phyloP scores from a whole-genome alignment of 306 rosid species.

The Chamaecrista fasciculata region DNA sequence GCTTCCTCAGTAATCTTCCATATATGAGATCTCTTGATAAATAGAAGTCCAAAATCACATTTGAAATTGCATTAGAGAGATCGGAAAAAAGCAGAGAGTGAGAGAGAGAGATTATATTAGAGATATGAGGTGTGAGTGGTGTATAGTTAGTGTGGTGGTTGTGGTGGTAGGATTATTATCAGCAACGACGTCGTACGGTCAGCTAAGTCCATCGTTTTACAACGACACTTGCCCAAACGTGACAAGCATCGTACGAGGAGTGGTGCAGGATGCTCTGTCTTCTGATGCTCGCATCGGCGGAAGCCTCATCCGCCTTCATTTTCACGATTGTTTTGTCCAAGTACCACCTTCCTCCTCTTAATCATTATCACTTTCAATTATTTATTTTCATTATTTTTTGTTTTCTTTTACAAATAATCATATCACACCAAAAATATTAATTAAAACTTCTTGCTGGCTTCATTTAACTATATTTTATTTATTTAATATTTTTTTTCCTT shows the following conservation, averaged over 20 bases:
- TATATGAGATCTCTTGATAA: too few species aligned
- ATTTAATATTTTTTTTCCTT: too few species aligned
- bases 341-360: too few species aligned
- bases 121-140: neutral
- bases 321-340: conserved; percentile 45
- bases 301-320: conserved; percentile 38
- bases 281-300: conserved; percentile 31
- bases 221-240: conserved; percentile 27
- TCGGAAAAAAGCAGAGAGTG: neutral
- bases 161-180: conserved; percentile 35
- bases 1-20: neutral
- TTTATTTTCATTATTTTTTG: too few species aligned
- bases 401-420: too few species aligned
- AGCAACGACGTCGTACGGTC: conserved; percentile 18
- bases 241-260: neutral
- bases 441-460: too few species aligned
- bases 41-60: neutral
- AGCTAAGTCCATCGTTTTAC: conserved; percentile 32
- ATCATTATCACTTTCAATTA: too few species aligned
- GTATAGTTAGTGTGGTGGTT: conserved; percentile 8
- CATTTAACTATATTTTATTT: too few species aligned
- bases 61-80: neutral
- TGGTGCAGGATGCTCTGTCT: conserved; percentile 3
- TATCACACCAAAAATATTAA: too few species aligned
- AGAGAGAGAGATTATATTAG: too few species aligned